phyloP scores from a whole-genome alignment of 768 basidiomycete species.

The Galerina sulciceps region DNA sequence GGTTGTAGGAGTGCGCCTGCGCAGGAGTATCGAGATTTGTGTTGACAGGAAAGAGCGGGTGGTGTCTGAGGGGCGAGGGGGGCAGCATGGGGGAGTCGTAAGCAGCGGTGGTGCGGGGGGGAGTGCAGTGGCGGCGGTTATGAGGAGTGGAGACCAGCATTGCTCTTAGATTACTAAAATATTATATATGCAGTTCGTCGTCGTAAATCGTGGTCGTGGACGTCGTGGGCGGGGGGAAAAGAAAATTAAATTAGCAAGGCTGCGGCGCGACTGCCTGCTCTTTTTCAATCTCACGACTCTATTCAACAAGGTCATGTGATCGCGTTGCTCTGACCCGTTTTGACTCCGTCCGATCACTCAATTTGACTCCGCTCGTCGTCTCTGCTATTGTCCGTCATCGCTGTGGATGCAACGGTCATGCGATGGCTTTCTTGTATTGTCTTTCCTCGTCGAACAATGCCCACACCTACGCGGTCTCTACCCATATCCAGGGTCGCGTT shows the following conservation, averaged over 20 bases:
- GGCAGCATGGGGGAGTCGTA: conserved; percentile 66
- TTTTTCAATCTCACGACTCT: conserved; percentile 42
- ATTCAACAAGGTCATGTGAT: conserved; percentile 53
- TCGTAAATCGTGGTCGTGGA: conserved; percentile 21
- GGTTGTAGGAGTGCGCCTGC: conserved; percentile 37
- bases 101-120: conserved; percentile 37
- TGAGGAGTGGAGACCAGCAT: conserved; percentile 52
- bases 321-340: conserved; percentile 32
- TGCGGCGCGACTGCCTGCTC: conserved; percentile 27
- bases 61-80: conserved; percentile 62
- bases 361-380: background rate
- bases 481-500: background rate
- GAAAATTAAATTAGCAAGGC: conserved; percentile 31
- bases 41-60: conserved; percentile 39
- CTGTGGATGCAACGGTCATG: background rate
- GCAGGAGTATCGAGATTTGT: conserved; percentile 44
- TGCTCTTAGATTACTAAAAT: conserved; percentile 26
- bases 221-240: conserved; percentile 29
- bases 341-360: conserved; percentile 9
- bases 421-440: background rate
- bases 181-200: conserved; percentile 3
- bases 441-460: background rate
- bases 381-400: background rate
- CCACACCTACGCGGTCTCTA: background rate
- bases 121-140: conserved; percentile 39